Evolutionary conservation across 129 eudicot species (phyloP), one percentile per base, ranked within the genome.

Genomic region (Artemisia tridentata): DNA sequence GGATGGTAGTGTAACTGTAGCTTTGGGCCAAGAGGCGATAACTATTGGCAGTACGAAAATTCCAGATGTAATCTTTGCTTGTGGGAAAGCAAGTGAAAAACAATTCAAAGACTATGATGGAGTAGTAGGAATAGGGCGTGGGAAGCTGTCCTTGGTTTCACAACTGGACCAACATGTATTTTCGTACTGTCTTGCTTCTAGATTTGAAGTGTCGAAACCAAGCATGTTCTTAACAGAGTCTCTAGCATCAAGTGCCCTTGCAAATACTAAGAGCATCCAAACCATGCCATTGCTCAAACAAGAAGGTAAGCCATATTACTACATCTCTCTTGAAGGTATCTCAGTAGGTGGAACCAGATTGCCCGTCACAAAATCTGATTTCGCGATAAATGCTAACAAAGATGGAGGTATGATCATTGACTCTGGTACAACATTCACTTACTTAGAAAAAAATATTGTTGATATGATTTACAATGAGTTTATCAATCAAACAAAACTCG

Each of bases 341-440:
- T 72, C 65, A 2, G 77, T 80, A 5, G 88, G 88, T 1, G 48
- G 63, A 27, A 80, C 74, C 19, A 64, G 52, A 29, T 34, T 84
- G 10, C 55, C 63, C 4, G 45, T 78, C 25, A 20, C 73, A 2
- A 74, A 69, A 25, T 45, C 82, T 0, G 13, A 59, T 2, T 73
- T 77, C 23, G 49, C 72, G 18, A 14, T 73, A 29, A 17, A 18
- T 21, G 81, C 15, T 3, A 51, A 82, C 43, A 84, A 79, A 11
- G 52, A 61, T n/a, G 82, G 81, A 7, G 88, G 82, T 20, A 64
- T 84, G 72, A 80, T 84, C 34, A 73, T 80, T 11, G 88, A 84
- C 73, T 84, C 85, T 9, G 88, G 88, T 3, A 77, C 83, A 9
- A 77, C 82, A 0, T 21, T 80, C n/a, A 84, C 83, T 15, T 84